A percentile compares a stretch with the other conserved stretches of the same genome.
These are phyloP conservation scores for Leccinum rimulosum DNA, from an alignment of 768 basidiomycete species.

Conservation along the genomic window DNA sequence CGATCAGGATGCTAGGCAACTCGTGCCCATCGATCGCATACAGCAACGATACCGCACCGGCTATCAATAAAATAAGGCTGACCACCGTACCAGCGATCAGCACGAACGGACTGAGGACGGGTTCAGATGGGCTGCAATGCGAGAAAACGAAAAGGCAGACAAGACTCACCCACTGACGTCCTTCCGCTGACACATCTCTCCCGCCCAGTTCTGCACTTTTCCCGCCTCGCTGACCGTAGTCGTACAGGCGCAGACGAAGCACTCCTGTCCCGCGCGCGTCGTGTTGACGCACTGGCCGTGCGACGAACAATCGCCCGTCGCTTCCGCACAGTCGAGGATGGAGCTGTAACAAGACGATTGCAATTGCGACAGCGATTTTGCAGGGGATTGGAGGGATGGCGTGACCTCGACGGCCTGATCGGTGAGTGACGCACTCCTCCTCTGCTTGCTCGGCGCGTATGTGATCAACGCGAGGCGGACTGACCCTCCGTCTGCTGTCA, in stretches of 20 bases:
- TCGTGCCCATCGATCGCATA: constrained; percentile 57
- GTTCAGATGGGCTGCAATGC: no score
- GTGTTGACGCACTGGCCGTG: constrained; percentile 64
- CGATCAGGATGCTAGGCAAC: constrained; percentile 73
- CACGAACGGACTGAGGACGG: constrained; percentile 59
- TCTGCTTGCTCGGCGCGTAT: constrained; percentile 34
- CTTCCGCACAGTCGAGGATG: constrained; percentile 53
- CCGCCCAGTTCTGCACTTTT: constrained; percentile 70
- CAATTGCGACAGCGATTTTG: constrained; percentile 25
- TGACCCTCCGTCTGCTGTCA: constrained; percentile 30
- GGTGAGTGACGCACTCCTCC: constrained; percentile 40
- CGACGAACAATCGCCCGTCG: constrained; percentile 67
- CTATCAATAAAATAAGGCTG: constrained; percentile 59
- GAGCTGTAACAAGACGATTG: constrained; percentile 62
- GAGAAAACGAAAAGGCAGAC: background rate
- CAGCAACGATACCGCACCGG: constrained; percentile 66
- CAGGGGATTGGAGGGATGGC: constrained; percentile 41
- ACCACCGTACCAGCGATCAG: constrained; percentile 69
- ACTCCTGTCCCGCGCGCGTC: constrained; percentile 54
- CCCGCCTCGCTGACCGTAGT: constrained; percentile 50
- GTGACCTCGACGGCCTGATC: constrained; percentile 43
- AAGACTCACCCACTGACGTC: constrained; percentile 74
- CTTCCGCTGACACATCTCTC: constrained; percentile 70
- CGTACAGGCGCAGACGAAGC: constrained; percentile 46
- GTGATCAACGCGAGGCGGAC: constrained; percentile 55